Evolutionary conservation across 805 yeast species (phyloP).

Genomic region (Peterozyma xylosa): DNA sequence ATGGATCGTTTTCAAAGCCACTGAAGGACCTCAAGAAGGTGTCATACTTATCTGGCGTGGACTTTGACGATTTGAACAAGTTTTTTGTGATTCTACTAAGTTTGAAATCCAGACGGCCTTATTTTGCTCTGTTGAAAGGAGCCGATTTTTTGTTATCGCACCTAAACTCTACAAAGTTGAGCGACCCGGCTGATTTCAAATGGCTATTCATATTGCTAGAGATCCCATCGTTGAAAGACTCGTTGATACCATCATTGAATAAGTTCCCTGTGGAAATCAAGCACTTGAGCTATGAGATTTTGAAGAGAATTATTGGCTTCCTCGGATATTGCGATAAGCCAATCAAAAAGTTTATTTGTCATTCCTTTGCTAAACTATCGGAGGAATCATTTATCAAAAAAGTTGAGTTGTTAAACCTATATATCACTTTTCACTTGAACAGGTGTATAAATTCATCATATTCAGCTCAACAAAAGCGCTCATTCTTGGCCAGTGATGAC

Average conservation of each 20-base stretch:
- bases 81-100: slow-evolving; percentile 37
- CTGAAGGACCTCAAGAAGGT: slow-evolving; percentile 12
- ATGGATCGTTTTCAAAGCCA: slow-evolving; percentile 43
- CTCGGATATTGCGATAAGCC: slow-evolving; percentile 41
- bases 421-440: slow-evolving; percentile 69
- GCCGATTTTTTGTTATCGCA: slow-evolving; percentile 40
- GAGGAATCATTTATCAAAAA: slow-evolving; percentile 36
- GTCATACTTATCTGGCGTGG: slow-evolving; percentile 37
- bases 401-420: slow-evolving; percentile 65
- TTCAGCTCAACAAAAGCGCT: too few species aligned
- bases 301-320: slow-evolving; percentile 64
- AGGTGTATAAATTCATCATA: slow-evolving; percentile 32
- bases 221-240: slow-evolving; percentile 52
- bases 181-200: slow-evolving; percentile 34
- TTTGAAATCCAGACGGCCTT: slow-evolving; percentile 57
- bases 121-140: slow-evolving; percentile 44
- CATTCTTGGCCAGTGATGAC: not conserved
- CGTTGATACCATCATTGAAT: slow-evolving; percentile 27
- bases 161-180: slow-evolving; percentile 31
- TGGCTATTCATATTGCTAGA: slow-evolving; percentile 66
- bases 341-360: slow-evolving; percentile 35
- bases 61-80: slow-evolving; percentile 36
- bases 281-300: slow-evolving; percentile 55
- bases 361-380: slow-evolving; percentile 45
- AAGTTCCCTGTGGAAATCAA: slow-evolving; percentile 38